Evolutionary conservation across 1,284 basidiomycete species (phyloP).

Genomic region (Marasmius tenuissimus): DNA sequence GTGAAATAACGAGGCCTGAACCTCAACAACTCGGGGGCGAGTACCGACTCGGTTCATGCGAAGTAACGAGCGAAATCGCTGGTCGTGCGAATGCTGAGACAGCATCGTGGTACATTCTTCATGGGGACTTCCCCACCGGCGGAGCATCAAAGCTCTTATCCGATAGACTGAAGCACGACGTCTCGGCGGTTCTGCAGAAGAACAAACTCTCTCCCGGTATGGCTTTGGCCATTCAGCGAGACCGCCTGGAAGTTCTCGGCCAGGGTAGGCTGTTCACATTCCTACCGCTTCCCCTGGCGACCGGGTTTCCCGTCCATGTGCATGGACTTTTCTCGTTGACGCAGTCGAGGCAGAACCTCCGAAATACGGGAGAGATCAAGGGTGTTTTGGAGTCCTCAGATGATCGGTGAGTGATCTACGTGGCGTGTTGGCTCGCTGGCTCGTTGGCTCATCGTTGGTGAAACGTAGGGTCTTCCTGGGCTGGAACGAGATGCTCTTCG

Average conservation of each 20-base stretch:
- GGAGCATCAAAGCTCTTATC: slow-evolving; percentile 24
- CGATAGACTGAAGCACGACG: slow-evolving; percentile 23
- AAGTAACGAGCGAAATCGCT: slow-evolving; percentile 7
- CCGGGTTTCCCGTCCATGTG: slow-evolving; percentile 44
- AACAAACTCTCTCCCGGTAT: slow-evolving; percentile 42
- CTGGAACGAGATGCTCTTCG: slow-evolving; percentile 42
- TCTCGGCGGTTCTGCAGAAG: slow-evolving; percentile 24
- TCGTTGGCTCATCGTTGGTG: not conserved
- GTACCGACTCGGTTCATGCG: slow-evolving; percentile 13
- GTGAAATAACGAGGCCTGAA: slow-evolving; percentile 10
- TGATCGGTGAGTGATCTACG: slow-evolving; percentile 37
- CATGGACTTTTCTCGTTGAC: slow-evolving; percentile 49
- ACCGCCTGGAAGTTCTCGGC: slow-evolving; percentile 1
- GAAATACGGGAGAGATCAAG: slow-evolving; percentile 38
- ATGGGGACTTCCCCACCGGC: slow-evolving; percentile 22
- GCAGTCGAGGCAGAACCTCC: slow-evolving; percentile 42
- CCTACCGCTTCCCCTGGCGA: slow-evolving; percentile 45
- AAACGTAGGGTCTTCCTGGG: slow-evolving; percentile 31
- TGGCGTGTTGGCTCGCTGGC: not conserved
- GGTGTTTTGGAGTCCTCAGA: slow-evolving; percentile 35
- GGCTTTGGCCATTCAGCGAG: slow-evolving; percentile 29
- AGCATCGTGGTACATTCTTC: slow-evolving; percentile 26
- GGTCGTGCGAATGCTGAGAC: slow-evolving; percentile 8
- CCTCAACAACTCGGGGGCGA: slow-evolving; percentile 12
- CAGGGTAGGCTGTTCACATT: slow-evolving; percentile 45